Percentiles rank a stretch among this genome's conserved stretches.
These are phyloP conservation scores for Lactuca sativa DNA, from an alignment of 129 eudicot genomes.

Conservation along the genomic window DNA sequence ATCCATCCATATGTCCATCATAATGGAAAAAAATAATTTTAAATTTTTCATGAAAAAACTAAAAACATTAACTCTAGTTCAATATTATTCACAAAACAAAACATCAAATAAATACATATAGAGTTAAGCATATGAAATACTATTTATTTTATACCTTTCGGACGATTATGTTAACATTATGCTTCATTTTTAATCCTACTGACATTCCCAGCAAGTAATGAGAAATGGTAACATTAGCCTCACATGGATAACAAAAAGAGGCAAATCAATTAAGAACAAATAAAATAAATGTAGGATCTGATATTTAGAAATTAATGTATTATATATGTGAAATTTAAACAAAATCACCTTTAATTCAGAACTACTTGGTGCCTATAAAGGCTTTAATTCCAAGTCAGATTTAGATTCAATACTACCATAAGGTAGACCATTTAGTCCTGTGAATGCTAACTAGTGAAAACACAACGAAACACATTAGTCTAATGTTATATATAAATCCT, in stretches of 20 bases:
- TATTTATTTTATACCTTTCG: constrained; percentile 55
- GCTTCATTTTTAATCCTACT: constrained; percentile 76
- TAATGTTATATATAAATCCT: no score
- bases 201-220: constrained; percentile 81
- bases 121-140: constrained; percentile 1
- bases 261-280: not conserved
- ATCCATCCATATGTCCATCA: constrained; percentile 83
- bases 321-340: no score
- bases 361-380: constrained; percentile 65
- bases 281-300: not conserved
- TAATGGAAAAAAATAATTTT: constrained; percentile 84
- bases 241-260: constrained; percentile 5
- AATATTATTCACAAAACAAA: not conserved
- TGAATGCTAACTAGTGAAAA: constrained; percentile 42
- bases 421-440: constrained; percentile 63
- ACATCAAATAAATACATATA: constrained; percentile 11
- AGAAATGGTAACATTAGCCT: constrained; percentile 46
- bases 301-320: no score
- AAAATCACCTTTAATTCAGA: constrained; percentile 63
- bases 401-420: constrained; percentile 72
- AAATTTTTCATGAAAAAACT: constrained; percentile 94
- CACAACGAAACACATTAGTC: not conserved
- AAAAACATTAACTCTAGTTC: constrained; percentile 37
- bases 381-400: constrained; percentile 79
- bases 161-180: constrained; percentile 63